Percentiles rank a stretch among this genome's conserved stretches.
These are phyloP conservation scores for Sporobolomyces phaffii DNA, from an alignment of 768 basidiomycete species.

Conservation along the genomic window DNA sequence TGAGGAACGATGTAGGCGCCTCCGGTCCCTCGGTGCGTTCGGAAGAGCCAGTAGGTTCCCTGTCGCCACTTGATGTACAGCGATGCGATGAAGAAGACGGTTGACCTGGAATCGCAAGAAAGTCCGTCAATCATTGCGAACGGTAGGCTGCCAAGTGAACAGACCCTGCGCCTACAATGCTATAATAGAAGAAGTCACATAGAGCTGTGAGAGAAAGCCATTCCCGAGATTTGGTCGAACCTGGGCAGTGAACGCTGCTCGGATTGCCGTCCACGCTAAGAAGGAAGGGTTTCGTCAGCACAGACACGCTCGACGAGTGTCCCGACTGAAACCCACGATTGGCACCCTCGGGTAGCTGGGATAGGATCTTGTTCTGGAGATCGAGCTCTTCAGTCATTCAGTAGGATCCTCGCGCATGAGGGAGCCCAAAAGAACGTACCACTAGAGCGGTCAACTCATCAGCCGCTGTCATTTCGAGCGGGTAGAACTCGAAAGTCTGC, in stretches of 20 bases:
- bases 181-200: neutral
- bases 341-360: neutral
- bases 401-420: neutral
- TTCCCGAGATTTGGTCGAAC: neutral
- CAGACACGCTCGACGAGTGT: neutral
- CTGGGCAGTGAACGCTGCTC: neutral
- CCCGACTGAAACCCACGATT: neutral
- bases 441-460: slow-evolving; percentile 4
- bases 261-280: neutral
- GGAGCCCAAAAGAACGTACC: neutral
- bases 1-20: slow-evolving; percentile 16
- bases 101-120: neutral
- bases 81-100: neutral
- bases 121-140: no score
- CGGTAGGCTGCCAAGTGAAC: no score
- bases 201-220: slow-evolving; percentile 13
- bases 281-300: neutral
- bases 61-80: slow-evolving; percentile 5
- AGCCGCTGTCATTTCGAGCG: slow-evolving; percentile 9
- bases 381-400: neutral
- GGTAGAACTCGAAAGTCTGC: no score
- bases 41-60: slow-evolving; percentile 9
- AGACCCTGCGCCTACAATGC: neutral
- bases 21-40: slow-evolving; percentile 3
- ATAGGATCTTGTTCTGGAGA: neutral